These are phyloP conservation scores for Tetratostichococcus sp. DNA, from an alignment of 139 green algal genomes.

Conservation along the genomic window DNA sequence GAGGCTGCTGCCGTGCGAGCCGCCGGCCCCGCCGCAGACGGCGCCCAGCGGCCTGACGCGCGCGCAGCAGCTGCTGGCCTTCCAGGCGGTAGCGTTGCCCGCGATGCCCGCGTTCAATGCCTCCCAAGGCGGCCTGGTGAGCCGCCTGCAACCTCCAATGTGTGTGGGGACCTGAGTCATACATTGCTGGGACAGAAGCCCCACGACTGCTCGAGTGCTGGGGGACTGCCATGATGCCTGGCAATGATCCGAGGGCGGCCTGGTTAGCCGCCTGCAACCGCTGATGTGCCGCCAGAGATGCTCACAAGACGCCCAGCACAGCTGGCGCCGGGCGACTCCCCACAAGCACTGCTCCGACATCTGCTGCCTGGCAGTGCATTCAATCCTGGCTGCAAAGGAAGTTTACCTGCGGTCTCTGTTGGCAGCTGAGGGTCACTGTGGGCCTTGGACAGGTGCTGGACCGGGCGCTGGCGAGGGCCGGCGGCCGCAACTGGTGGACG, in stretches of 20 bases:
- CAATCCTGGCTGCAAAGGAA: too few species aligned
- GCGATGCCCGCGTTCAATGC: conserved; percentile 48
- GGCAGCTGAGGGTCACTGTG: neutral
- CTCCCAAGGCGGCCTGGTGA: conserved; percentile 53
- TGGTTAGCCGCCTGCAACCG: conserved; percentile 37
- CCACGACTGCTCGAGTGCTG: too few species aligned
- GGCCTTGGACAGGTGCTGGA: conserved; percentile 68
- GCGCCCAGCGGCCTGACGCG: conserved; percentile 50
- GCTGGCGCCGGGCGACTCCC: too few species aligned
- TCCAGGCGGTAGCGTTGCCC: conserved; percentile 54
- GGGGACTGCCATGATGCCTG: too few species aligned
- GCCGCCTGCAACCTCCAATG: conserved; percentile 11
- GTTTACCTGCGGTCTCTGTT: too few species aligned
- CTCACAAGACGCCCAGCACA: too few species aligned
- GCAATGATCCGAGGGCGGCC: conserved; percentile 50
- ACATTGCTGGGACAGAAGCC: too few species aligned
- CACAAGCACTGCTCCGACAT: too few species aligned
- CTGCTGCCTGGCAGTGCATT: too few species aligned
- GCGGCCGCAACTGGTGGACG: conserved; percentile 57
- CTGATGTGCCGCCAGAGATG: too few species aligned
- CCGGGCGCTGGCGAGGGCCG: conserved; percentile 46
- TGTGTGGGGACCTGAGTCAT: too few species aligned
- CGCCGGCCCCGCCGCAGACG: conserved; percentile 43
- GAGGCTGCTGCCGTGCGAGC: conserved; percentile 46
- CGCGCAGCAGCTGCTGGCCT: conserved; percentile 60